Evolutionary conservation across 106 monocot species (phyloP), one percentile per base, ranked within the genome.

Genomic region (Iris macrosiphon): DNA sequence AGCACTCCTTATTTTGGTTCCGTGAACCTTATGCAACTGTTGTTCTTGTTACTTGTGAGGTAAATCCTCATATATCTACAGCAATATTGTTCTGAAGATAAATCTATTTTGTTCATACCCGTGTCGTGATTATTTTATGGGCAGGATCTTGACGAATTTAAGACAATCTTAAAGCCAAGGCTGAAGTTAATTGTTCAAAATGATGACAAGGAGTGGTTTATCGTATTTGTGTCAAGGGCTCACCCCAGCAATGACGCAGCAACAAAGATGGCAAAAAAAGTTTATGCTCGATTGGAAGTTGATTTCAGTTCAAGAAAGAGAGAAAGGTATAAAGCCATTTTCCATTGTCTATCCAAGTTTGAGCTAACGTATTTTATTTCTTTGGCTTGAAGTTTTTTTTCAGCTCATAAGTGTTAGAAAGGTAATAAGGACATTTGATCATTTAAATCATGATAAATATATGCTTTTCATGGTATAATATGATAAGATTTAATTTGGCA

Each of bases 91-190:
- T 39, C 28, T 30, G 21, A 6, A 18, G 18, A 32, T 19, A 7
- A 32, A 52, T 17, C 1, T 19, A 32, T 19, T 52, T 52, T 1
- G 32, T 19, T 31, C 6, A 19, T 54, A 16, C 1, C 49, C n/a
- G 26, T 14, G 24, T 65, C 4, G 16, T 24, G n/a, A 1, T 53
- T 58, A 10, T 15, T 63, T 43, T 55, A 13, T 61, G 43, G 56
- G 38, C 61, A 98, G 90, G 96, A 98, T 71, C 78, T 98, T 62
- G 96, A 98, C 65, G 90, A 91, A 48, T 98, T 91, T 60, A 98
- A 86, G 79, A 98, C 86, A 29, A 98, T 98, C 75, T 37, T 98
- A 50, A 98, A 91, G 59, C 96, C 96, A 32, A 63, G 96, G 34
- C 61, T 98, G 37, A 98, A 91, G 69, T 65, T 98, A 31, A 86